A percentile compares a stretch with the other conserved stretches of the same genome.
Evolutionary conservation across 495 filamentous ascomycete genomes (phyloP).

Genomic region (Mytilinidion resinicola): DNA sequence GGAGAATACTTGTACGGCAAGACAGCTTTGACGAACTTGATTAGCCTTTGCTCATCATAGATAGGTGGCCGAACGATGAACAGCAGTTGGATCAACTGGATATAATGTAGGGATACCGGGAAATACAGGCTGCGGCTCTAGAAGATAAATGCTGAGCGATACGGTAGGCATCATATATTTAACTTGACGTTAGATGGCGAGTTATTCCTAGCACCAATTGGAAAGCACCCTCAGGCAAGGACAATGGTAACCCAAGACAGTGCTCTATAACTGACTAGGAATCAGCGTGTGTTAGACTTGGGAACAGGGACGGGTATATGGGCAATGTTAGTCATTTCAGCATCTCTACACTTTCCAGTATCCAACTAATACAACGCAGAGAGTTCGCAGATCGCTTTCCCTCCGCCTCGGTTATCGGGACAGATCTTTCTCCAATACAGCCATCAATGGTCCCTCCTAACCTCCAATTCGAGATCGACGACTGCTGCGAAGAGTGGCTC

Average conservation of each 20-base stretch:
- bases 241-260: too few species aligned
- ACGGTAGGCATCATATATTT: not conserved
- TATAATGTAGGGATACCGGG: not conserved
- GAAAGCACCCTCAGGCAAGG: not conserved
- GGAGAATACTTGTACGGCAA: not conserved
- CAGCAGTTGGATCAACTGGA: not conserved
- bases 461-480: constrained; percentile 4
- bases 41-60: not conserved
- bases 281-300: not conserved
- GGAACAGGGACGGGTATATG: constrained; percentile 5
- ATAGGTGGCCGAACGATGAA: not conserved
- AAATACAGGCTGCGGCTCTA: not conserved
- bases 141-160: not conserved
- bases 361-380: too few species aligned
- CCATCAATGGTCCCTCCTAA: not conserved
- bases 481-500: not conserved
- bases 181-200: not conserved
- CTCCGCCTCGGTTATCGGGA: constrained; percentile 1
- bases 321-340: not conserved
- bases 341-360: too few species aligned
- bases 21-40: not conserved
- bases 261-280: too few species aligned
- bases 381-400: not conserved
- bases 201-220: constrained; percentile 1
- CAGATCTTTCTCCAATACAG: not conserved